Base-by-base conservation (phyloP, 306 rosid genomes). In the Sicyos baderoa region DNA sequence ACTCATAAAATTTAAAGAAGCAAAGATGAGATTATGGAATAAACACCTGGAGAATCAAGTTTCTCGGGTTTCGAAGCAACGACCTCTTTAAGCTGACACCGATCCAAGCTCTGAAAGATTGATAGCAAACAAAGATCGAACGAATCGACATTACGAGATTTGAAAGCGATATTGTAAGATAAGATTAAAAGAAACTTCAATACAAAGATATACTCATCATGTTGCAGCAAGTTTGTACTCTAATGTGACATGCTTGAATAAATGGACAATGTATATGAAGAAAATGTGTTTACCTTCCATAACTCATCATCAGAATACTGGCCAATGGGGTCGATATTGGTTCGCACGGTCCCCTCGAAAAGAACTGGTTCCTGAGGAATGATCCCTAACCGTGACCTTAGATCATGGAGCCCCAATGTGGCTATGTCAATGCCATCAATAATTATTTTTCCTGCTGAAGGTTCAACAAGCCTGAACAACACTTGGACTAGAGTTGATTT, bases 291-390 rank as follows among this genome's bases (percentile, higher is more conserved):
- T 16, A 82, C 89, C 83, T 80, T 79, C 87, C 83, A 84, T 74
- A 82, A 84, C 63, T 84, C 81, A 78, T 76, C 82, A 73, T 84
- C 87, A 5, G 80, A 50, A 71, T 82, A 69, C 78, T 71, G 80
- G 55, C 81, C 85, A 13, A 82, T 21, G 0, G 89, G 89, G 21
- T 82, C 89, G 25, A 85, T 32, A 27, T 85, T 85, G 72, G 71
- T 85, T 78, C 86, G 76, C 6, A 82, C 58, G 0, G 83, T 84
- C 17, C 87, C 91, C 79, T 80, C 84, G 42, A 77, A 84, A 84
- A 82, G 81, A 63, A 86, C 81, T 42, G 89, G 89, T 56, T 82
- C 87, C 49, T 84, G 87, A 67, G 91, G 89, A 69, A 87, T 84
- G 23, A 87, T 87, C 59, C 87, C 82, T 0, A 86, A 74, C 48